Base-by-base conservation (phyloP, 1,284 basidiomycete genomes). In the Somion occarium region DNA sequence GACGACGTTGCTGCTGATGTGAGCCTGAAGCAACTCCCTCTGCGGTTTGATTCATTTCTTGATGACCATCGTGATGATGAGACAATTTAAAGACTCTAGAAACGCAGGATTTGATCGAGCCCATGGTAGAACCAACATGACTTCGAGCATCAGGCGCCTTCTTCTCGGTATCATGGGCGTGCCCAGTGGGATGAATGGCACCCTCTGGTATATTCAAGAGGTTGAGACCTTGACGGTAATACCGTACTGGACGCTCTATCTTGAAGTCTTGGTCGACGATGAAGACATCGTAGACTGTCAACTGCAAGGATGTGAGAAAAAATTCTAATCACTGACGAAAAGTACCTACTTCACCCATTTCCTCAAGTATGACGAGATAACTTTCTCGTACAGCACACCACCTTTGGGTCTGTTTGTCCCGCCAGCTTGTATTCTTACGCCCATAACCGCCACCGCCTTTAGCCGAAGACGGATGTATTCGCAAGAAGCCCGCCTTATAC, bases 321-420 rank as follows among this genome's bases (percentile, higher is more conserved):
- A 23, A 19, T 3, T 24, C 42, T 27, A 1, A 49, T 18, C 43
- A 52, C 22, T 53, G 62, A 38, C 64, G 56, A 55, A n/a, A 37
- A 18, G 43, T 38, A 68, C 74, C 47, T 59, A 91, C 89, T 70
- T 91, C 85, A 56, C 93, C 93, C 24, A 92, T 89, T 57, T 97
- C 91, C 57, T 91, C 83, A 24, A 95, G 79, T 1, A 88, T 84
- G 20, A 96, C 89, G 19, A 98, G 76, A 69, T 94, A 99, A 61
- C 91, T 92, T 60, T 99, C 96, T 20, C 96, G 80, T 2, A 98
- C 85, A 44, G 93, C 84, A 69, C 94, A 98, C 97, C 97, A 99
- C 53, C 88, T 85, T 39, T 83, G 82, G 55, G 85, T 79, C 58
- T 83, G 85, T 58, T 79, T 82, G 50, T 83, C 79, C 51, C 72